Base-by-base conservation (phyloP, 768 basidiomycete genomes). In the Gelatoporia subvermispora region DNA sequence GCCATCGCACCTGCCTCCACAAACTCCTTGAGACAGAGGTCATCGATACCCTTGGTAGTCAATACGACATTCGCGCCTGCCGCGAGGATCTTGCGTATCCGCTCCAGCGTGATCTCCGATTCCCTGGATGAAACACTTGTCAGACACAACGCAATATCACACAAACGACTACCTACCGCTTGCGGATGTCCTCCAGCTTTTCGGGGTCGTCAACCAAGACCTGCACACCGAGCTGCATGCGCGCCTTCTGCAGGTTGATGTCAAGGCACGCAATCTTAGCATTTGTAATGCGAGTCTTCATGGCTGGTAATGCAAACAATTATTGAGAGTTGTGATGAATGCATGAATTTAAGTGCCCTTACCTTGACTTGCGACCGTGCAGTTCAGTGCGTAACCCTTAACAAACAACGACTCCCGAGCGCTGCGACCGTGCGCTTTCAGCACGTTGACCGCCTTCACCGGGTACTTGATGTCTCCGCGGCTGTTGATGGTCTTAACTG, bases 1-100 rank as follows among this genome's bases (percentile, higher is more conserved):
- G 94, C 96, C 88, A 98, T 98, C 1, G 95, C 95, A 35, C 96
- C 96, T 17, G 93, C 94, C 69, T 99, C 96, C 41, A 98, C 90
- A 59, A 98, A 99, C 70, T 98, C 96, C 66, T 99, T 99, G 58
- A 98, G 72, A 66, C 93, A 97, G 16, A 98, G 76, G 64, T 99
- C 96, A 60, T 99, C 96, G 58, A 98, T 99, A 34, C 96, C 96
- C 68, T 98, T 98, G 11, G 96, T 97, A 13, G 96, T 99, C 48
- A 98, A 70, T 36, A 98, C 83, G 52, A 98, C 96, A 61, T 98
- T 98, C 25, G 96, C 96, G 28, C 96, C 96, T 13, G 95, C 79
- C 4, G 85, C 93, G 51, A 99, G 75, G 59, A 98, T 94, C 75
- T 98, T 98, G 53, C 92, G 83, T 57, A 98, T 88, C 46, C 93